A percentile compares a stretch with the other conserved stretches of the same genome.
These are phyloP conservation scores for Ogataea glucozyma DNA, from an alignment of 805 yeast genomes.

Conservation along the genomic window DNA sequence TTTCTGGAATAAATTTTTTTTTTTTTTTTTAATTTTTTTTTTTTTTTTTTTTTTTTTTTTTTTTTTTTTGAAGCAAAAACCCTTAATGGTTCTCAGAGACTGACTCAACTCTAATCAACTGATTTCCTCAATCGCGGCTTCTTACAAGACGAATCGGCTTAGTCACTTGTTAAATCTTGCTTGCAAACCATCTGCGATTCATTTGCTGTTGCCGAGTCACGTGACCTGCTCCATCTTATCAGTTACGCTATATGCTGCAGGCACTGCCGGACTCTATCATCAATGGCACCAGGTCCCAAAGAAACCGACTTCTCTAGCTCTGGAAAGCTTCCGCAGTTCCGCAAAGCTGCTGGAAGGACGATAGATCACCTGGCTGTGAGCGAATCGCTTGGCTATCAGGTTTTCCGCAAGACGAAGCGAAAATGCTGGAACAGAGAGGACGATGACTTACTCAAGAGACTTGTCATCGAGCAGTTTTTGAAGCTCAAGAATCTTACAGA, in stretches of 20 bases:
- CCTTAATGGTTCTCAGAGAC: too few species aligned
- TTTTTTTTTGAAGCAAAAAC: too few species aligned
- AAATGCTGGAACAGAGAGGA: conserved; percentile 78
- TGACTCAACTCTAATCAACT: too few species aligned
- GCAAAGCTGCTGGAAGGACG: conserved; percentile 22
- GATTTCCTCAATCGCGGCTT: too few species aligned
- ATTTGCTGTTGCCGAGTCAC: too few species aligned
- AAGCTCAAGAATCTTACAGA: conserved; percentile 18
- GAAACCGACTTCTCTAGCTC: not conserved
- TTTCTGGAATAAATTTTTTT: too few species aligned
- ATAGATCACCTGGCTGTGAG: conserved; percentile 61
- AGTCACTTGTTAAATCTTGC: too few species aligned
- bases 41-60: too few species aligned
- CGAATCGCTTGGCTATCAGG: conserved; percentile 72
- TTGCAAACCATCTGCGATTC: too few species aligned
- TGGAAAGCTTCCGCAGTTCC: conserved; percentile 8
- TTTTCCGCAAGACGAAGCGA: conserved; percentile 62
- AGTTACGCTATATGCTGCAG: not conserved
- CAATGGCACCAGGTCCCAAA: conserved; percentile 2
- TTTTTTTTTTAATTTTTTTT: too few species aligned
- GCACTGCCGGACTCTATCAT: conserved; percentile 2
- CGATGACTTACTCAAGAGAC: conserved; percentile 53
- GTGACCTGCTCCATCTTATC: too few species aligned
- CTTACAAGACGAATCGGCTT: too few species aligned
- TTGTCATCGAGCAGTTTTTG: conserved; percentile 39